These are phyloP conservation scores for Aspergillus bertholletiae DNA, from an alignment of 495 filamentous ascomycete species.

Conservation along the genomic window DNA sequence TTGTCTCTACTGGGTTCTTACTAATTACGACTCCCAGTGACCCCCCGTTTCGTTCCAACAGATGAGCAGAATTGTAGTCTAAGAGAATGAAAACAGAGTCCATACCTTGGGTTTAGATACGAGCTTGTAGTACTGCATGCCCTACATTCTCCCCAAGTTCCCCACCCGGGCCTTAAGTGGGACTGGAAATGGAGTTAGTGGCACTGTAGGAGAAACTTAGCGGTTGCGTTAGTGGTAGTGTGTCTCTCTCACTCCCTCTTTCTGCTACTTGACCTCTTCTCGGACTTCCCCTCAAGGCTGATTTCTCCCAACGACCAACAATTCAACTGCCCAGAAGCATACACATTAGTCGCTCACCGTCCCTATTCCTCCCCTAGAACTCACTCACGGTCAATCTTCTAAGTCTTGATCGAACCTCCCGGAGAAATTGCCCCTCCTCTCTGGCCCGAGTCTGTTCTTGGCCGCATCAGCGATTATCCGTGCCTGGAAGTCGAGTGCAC, in stretches of 20 bases:
- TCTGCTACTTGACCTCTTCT: conserved; percentile 18
- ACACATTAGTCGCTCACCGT: background rate
- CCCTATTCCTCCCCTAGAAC: background rate
- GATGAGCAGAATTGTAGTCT: too few species aligned
- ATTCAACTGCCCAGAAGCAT: conserved; percentile 1
- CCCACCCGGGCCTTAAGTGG: background rate
- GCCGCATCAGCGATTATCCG: conserved; percentile 10
- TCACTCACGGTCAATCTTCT: background rate
- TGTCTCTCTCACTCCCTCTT: conserved; percentile 8
- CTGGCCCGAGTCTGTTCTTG: background rate
- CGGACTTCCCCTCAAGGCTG: background rate
- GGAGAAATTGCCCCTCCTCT: conserved; percentile 2
- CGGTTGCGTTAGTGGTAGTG: background rate
- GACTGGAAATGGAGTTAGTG: background rate
- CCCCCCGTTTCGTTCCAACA: too few species aligned
- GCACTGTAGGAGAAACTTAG: conserved; percentile 3
- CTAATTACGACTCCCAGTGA: too few species aligned
- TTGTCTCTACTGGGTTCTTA: too few species aligned
- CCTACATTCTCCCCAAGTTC: background rate
- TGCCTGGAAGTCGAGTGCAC: conserved; percentile 10
- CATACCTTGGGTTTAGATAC: background rate
- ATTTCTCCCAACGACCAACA: conserved; percentile 7
- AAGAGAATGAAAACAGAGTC: too few species aligned
- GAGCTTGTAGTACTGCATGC: too few species aligned
- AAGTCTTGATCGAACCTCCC: background rate